These are phyloP conservation scores for Ceratobasidium theobromae DNA, from an alignment of 1,284 basidiomycete species.

Conservation along the genomic window DNA sequence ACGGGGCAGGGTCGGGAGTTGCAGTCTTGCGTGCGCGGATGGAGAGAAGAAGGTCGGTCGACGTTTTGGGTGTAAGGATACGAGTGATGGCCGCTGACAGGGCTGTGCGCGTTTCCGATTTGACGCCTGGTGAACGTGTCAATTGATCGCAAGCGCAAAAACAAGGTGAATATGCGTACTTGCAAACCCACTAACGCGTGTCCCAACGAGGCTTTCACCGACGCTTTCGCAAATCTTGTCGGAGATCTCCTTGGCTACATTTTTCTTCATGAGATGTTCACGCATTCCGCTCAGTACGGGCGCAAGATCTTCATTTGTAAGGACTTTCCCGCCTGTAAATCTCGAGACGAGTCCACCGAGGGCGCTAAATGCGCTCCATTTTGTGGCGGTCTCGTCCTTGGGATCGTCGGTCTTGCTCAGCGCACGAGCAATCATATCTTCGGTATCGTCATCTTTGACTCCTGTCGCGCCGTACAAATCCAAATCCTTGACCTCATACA, in stretches of 20 bases:
- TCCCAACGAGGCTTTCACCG: constrained; percentile 84
- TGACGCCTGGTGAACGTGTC: constrained; percentile 59
- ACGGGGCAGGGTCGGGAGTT: constrained; percentile 65
- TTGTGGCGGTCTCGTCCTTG: constrained; percentile 36
- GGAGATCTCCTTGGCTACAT: constrained; percentile 94
- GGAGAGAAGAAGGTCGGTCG: constrained; percentile 88
- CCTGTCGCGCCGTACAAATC: constrained; percentile 54
- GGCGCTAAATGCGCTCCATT: constrained; percentile 51
- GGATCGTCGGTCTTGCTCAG: constrained; percentile 45
- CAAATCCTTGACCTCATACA: constrained; percentile 95
- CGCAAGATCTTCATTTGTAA: constrained; percentile 81
- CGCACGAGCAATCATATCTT: constrained; percentile 58
- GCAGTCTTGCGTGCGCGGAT: constrained; percentile 64
- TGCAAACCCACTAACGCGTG: constrained; percentile 84
- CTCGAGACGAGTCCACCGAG: constrained; percentile 77
- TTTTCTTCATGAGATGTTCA: constrained; percentile 97
- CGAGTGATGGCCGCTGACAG: constrained; percentile 87
- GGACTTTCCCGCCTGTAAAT: constrained; percentile 75
- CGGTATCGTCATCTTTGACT: constrained; percentile 52
- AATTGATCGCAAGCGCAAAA: neutral
- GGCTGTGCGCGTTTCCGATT: constrained; percentile 79
- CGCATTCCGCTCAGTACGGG: constrained; percentile 95
- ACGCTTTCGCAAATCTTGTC: constrained; percentile 94
- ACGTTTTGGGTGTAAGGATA: constrained; percentile 94
- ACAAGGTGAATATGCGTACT: constrained; percentile 40